These are phyloP conservation scores for Chaetoceros muelleri DNA, from an alignment of 108 stramenopile species.

Conservation along the genomic window DNA sequence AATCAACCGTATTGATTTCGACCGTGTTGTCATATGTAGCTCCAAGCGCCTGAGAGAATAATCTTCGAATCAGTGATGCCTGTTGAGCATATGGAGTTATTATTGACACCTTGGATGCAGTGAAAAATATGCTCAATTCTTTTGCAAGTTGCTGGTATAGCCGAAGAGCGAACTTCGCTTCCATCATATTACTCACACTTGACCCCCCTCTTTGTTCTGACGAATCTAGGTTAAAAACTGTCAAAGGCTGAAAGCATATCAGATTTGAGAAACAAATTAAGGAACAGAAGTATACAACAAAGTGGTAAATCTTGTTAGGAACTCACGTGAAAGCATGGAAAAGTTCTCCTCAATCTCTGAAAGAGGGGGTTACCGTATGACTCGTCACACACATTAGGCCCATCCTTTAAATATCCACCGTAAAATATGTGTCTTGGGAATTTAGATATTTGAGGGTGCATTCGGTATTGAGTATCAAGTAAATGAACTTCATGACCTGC, in stretches of 20 bases:
- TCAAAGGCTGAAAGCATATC: conserved; percentile 39
- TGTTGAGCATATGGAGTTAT: conserved; percentile 95
- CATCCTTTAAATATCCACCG: conserved; percentile 69
- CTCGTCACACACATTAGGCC: conserved; percentile 57
- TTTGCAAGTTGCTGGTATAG: conserved; percentile 40
- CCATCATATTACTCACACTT: conserved; percentile 60
- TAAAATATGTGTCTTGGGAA: conserved; percentile 88
- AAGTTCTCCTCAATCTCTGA: conserved; percentile 20
- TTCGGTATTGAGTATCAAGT: conserved; percentile 95
- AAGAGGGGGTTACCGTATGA: conserved; percentile 64
- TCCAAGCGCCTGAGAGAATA: conserved; percentile 43
- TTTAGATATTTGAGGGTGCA: conserved; percentile 82
- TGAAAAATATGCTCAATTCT: background rate
- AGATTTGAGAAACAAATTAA: conserved; percentile 1
- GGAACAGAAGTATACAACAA: conserved; percentile 4
- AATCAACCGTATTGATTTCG: conserved; percentile 90
- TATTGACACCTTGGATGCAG: conserved; percentile 45
- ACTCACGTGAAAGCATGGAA: conserved; percentile 36
- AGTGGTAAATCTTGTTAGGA: too few species aligned
- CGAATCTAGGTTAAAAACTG: conserved; percentile 74
- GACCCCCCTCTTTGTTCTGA: conserved; percentile 77
- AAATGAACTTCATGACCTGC: conserved; percentile 86
- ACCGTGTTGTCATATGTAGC: conserved; percentile 34
- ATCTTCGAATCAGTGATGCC: conserved; percentile 41
- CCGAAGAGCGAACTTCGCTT: conserved; percentile 68